Percentiles rank a stretch among this genome's conserved stretches.
Evolutionary conservation across 257 asterid genomes (phyloP).

Genomic region (Voacanga thouarsii): DNA sequence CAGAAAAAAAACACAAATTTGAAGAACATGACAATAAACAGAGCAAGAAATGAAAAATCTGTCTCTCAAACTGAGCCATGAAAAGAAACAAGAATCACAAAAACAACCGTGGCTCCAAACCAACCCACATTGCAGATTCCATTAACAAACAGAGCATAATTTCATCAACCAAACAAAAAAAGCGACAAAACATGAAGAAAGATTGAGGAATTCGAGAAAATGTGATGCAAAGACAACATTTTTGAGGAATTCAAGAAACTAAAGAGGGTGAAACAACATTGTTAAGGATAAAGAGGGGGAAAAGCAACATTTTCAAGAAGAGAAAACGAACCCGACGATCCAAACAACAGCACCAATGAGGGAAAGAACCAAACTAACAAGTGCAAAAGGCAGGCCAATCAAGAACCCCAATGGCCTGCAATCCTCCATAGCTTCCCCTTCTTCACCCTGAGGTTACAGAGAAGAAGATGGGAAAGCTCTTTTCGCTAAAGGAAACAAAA

Average conservation of each 20-base stretch:
- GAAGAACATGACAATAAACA: background rate
- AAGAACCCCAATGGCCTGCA: conserved; percentile 69
- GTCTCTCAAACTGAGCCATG: background rate
- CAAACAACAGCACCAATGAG: conserved; percentile 51
- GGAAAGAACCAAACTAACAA: conserved; percentile 42
- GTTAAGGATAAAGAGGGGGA: too few species aligned
- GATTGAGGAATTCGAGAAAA: background rate
- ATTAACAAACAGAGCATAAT: too few species aligned
- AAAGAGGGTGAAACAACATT: background rate
- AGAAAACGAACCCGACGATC: conserved; percentile 41
- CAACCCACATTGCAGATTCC: background rate
- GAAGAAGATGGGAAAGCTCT: background rate
- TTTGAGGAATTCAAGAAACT: background rate
- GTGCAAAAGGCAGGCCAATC: conserved; percentile 55
- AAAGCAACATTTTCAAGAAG: background rate
- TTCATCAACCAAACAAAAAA: background rate
- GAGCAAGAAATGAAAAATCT: background rate
- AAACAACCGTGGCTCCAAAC: background rate
- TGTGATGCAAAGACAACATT: background rate
- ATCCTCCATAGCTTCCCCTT: conserved; percentile 18
- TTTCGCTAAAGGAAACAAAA: background rate
- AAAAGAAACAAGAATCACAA: background rate
- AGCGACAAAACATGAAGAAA: background rate
- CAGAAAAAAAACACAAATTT: too few species aligned
- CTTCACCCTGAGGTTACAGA: background rate